Conservation (phyloP, 108 stramenopile species). For the Skeletonema grethae region DNA sequence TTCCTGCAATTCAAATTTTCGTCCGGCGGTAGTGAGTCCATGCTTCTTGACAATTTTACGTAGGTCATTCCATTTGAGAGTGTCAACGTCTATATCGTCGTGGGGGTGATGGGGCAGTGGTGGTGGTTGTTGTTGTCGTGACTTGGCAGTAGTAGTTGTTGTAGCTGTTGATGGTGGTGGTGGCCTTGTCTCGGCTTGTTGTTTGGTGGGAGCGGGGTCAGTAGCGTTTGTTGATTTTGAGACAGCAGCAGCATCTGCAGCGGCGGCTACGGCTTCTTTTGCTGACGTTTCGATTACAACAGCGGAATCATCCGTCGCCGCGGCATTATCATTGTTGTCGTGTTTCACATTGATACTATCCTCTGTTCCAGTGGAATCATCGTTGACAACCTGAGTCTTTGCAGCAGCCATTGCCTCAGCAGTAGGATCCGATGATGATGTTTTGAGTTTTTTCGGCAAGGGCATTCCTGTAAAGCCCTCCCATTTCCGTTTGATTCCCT, state of each 20-base stretch:
- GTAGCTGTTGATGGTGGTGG: neutral
- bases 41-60: neutral
- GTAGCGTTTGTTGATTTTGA: too few species aligned
- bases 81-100: neutral
- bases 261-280: too few species aligned
- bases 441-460: conserved; percentile 30
- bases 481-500: conserved; percentile 48
- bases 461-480: conserved; percentile 30
- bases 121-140: neutral
- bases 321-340: too few species aligned
- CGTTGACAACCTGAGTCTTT: too few species aligned
- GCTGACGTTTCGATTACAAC: too few species aligned
- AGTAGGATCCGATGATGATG: neutral
- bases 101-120: neutral
- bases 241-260: too few species aligned
- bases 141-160: too few species aligned
- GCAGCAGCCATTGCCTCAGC: neutral
- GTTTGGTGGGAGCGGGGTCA: too few species aligned
- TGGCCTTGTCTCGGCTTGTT: too few species aligned
- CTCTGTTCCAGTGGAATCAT: too few species aligned
- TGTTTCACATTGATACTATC: too few species aligned
- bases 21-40: neutral
- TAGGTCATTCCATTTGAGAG: neutral
- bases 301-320: too few species aligned
- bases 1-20: neutral